Percentiles rank a stretch among this genome's conserved stretches.
These are phyloP conservation scores for Cajanus cajan DNA, from an alignment of 306 rosid species.

Conservation along the genomic window DNA sequence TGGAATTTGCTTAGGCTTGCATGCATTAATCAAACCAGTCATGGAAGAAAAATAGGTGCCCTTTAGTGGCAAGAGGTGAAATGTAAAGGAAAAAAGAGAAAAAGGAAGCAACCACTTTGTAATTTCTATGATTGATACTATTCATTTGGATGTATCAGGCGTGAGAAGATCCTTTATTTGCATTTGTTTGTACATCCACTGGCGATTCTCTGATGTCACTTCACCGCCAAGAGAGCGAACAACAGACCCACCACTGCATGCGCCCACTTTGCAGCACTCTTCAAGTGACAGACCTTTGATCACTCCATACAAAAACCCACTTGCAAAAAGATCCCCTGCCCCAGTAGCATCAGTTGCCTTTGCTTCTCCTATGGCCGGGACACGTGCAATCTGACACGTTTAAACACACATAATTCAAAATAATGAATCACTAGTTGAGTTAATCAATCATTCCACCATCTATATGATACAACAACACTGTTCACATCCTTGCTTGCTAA, in stretches of 20 bases:
- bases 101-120: neutral
- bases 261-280: slow-evolving; percentile 81
- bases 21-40: slow-evolving; percentile 13
- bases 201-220: slow-evolving; percentile 66
- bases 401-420: neutral
- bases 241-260: slow-evolving; percentile 89
- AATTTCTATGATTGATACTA: neutral
- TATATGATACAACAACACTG: neutral
- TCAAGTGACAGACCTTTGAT: slow-evolving; percentile 67
- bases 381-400: slow-evolving; percentile 56
- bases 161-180: slow-evolving; percentile 57
- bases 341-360: slow-evolving; percentile 78
- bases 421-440: neutral
- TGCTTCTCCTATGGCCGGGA: slow-evolving; percentile 67
- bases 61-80: slow-evolving; percentile 15
- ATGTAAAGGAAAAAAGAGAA: neutral
- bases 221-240: slow-evolving; percentile 80
- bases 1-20: neutral
- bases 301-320: slow-evolving; percentile 83
- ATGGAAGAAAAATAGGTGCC: slow-evolving; percentile 25
- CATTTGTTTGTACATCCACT: slow-evolving; percentile 86
- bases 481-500: neutral
- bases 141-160: slow-evolving; percentile 42
- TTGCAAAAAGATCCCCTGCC: slow-evolving; percentile 90
- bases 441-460: neutral